Percentiles rank a stretch among this genome's conserved stretches.
phyloP scores from a whole-genome alignment of 768 basidiomycete species.

The Panus rudis region DNA sequence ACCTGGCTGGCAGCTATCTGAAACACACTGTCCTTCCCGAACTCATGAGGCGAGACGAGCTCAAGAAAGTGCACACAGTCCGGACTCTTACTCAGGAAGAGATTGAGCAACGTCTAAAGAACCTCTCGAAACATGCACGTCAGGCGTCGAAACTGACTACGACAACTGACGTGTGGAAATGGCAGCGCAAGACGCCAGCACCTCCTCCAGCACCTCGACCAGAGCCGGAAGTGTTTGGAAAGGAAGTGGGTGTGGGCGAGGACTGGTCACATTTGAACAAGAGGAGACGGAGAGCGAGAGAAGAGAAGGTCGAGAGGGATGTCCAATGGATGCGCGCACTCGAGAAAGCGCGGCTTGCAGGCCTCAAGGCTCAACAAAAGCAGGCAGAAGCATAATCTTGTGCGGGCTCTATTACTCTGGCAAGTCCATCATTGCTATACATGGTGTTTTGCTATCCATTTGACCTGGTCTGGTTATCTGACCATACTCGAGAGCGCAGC shows the following conservation, averaged over 20 bases:
- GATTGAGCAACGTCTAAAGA: slow-evolving; percentile 13
- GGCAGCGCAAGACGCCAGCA: slow-evolving; percentile 20
- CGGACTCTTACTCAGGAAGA: slow-evolving; percentile 24
- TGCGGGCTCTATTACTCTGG: too few relatives aligned
- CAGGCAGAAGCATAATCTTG: too few relatives aligned
- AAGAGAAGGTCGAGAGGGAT: slow-evolving; percentile 38
- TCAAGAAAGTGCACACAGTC: slow-evolving; percentile 36
- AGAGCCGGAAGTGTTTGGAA: slow-evolving; percentile 20
- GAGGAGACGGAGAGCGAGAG: slow-evolving; percentile 41
- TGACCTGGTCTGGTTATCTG: too few relatives aligned
- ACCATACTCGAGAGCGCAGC: too few relatives aligned
- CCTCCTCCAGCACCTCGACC: background rate
- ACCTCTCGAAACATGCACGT: slow-evolving; percentile 17
- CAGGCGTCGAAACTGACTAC: slow-evolving; percentile 15
- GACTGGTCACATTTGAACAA: slow-evolving; percentile 55
- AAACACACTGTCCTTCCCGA: slow-evolving; percentile 45
- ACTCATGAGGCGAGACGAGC: slow-evolving; percentile 33
- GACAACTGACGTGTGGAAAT: slow-evolving; percentile 35
- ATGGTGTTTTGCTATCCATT: too few relatives aligned
- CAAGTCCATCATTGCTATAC: too few relatives aligned
- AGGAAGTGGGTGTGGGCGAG: slow-evolving; percentile 38
- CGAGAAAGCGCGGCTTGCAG: slow-evolving; percentile 19
- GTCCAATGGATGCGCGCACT: slow-evolving; percentile 32
- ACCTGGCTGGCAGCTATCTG: slow-evolving; percentile 47
- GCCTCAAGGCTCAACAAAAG: too few relatives aligned